Conservation (phyloP, 2,329 filamentous ascomycete species). For the Colletotrichum sp. region DNA sequence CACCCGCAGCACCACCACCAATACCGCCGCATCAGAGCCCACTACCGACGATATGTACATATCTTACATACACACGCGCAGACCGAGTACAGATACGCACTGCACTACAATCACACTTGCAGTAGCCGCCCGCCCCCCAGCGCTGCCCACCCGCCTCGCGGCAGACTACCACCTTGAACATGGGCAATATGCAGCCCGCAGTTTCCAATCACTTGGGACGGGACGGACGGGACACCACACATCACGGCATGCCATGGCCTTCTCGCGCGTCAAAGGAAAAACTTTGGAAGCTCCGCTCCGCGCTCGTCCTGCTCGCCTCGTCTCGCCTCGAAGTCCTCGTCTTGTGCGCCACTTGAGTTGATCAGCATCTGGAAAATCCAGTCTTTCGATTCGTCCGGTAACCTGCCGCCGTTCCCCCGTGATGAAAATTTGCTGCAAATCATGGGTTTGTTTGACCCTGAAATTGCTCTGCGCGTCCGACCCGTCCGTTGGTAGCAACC, state of each 20-base stretch:
- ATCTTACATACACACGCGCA: not conserved
- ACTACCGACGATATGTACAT: not conserved
- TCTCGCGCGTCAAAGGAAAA: not conserved
- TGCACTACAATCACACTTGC: not conserved
- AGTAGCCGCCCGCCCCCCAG: slow-evolving; percentile 2
- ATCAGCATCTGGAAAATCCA: slow-evolving; percentile 13
- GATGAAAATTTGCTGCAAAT: slow-evolving; percentile 14
- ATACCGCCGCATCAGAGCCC: not conserved
- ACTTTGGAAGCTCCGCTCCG: slow-evolving; percentile 4
- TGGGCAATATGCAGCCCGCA: slow-evolving; percentile 8
- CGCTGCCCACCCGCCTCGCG: not conserved
- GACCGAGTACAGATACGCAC: not conserved
- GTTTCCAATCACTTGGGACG: slow-evolving; percentile 17
- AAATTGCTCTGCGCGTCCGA: slow-evolving; percentile 15
- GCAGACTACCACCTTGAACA: not conserved
- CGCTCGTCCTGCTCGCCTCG: not conserved
- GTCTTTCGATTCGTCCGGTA: slow-evolving; percentile 12
- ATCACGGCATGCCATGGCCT: not conserved
- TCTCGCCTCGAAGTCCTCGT: not conserved
- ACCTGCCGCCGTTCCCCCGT: not conserved
- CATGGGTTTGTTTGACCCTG: slow-evolving; percentile 15
- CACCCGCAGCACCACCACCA: not conserved
- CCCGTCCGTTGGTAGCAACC: slow-evolving; percentile 10
- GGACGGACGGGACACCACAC: slow-evolving; percentile 7
- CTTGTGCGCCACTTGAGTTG: not conserved